Conservation (phyloP, 2,329 filamentous ascomycete species). For the Cercospora canescens region DNA sequence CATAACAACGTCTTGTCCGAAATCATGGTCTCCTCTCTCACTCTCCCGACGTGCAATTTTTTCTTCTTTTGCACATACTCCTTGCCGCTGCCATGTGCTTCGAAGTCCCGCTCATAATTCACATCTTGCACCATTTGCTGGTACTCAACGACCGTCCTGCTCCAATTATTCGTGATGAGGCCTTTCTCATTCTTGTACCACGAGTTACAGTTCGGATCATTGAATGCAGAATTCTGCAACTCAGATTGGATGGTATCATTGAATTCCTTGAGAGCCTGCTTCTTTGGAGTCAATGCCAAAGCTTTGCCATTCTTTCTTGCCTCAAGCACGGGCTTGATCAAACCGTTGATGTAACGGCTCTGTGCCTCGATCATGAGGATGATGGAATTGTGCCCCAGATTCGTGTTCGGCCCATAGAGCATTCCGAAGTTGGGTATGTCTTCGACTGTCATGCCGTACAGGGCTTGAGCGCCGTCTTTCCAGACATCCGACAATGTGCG, state of each 20-base stretch:
- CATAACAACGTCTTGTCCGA: slow-evolving; percentile 40
- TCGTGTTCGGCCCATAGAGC: slow-evolving; percentile 61
- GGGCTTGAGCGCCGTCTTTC: slow-evolving; percentile 53
- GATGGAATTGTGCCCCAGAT: slow-evolving; percentile 53
- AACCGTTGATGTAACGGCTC: slow-evolving; percentile 52
- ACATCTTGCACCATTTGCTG: slow-evolving; percentile 49
- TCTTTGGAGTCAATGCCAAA: slow-evolving; percentile 49
- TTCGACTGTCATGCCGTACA: slow-evolving; percentile 52
- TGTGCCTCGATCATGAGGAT: slow-evolving; percentile 65
- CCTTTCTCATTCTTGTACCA: slow-evolving; percentile 61
- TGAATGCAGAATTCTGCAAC: slow-evolving; percentile 50
- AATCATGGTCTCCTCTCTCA: slow-evolving; percentile 47
- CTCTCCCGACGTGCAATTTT: slow-evolving; percentile 42
- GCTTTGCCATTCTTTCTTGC: slow-evolving; percentile 43
- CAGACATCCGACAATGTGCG: slow-evolving; percentile 53
- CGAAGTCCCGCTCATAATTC: slow-evolving; percentile 46
- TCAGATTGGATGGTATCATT: slow-evolving; percentile 50
- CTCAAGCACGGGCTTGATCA: slow-evolving; percentile 52
- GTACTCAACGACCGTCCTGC: slow-evolving; percentile 55
- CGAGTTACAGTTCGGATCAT: slow-evolving; percentile 54
- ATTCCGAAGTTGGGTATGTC: slow-evolving; percentile 58
- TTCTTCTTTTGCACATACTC: slow-evolving; percentile 37
- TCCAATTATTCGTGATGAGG: slow-evolving; percentile 59
- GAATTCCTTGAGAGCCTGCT: slow-evolving; percentile 42
- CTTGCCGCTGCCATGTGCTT: slow-evolving; percentile 36